Base-by-base conservation (phyloP, 2,329 filamentous ascomycete genomes). In the Volutella citrinella region DNA sequence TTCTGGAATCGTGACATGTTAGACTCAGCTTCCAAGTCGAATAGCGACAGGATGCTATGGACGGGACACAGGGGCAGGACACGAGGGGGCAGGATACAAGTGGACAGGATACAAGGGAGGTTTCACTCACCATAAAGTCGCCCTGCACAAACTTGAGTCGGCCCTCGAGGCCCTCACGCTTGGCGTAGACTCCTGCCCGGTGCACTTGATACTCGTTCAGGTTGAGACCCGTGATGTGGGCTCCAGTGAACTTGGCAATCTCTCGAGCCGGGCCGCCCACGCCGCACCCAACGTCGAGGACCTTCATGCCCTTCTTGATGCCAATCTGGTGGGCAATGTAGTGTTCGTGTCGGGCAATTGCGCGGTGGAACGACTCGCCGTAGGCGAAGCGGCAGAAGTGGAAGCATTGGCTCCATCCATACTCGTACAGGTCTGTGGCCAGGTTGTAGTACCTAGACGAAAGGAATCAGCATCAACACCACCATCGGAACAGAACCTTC, bases 161-260 rank as follows among this genome's bases (percentile, higher is more conserved):
- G 53, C 85, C 61, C 2, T 80, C 74, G 24, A 96, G 70, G 15
- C 83, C 82, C 62, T 94, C 87, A 62, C 85, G 85, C 42, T 76
- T 66, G 3, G 88, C 88, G 58, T 95, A 95, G 30, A 74, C 71
- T 13, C 81, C 87, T 3, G 89, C 90, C 37, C 90, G 84, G 60
- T 93, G 76, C 46, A 96, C 94, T 69, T 96, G 90, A 72, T 96
- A 96, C 68, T 95, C 87, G 66, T 95, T 96, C 80, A 95, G 95
- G 78, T 95, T 96, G 63, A 96, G 66, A 16, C 90, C 90, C 15
- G 87, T 82, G 38, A 95, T 76, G 54, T 95, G 87, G 54, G 78
- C 83, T 40, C 85, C 88, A 6, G 87, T 82, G 66, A 96, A 96
- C 66, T 91, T 93, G 65, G 85, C 86, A 55, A 96, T 95, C 69